These are phyloP conservation scores for Cryptococcus maquisensis DNA, from an alignment of 1,284 basidiomycete species.

Conservation along the genomic window DNA sequence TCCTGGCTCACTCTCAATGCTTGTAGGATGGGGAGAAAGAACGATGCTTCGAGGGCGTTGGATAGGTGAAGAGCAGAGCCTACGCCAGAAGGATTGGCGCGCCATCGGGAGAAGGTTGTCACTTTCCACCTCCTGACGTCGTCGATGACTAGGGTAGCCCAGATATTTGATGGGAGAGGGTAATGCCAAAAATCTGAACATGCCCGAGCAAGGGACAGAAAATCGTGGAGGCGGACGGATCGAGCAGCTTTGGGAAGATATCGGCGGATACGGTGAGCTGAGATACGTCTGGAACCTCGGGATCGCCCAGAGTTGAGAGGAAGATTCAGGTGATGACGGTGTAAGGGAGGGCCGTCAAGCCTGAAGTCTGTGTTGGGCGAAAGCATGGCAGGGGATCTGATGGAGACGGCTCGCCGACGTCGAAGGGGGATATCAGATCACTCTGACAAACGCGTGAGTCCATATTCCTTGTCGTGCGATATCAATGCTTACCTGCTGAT, in stretches of 20 bases:
- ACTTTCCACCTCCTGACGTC: constrained; percentile 7
- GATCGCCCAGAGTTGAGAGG: not conserved
- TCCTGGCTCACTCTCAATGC: not conserved
- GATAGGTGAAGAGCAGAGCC: constrained; percentile 8
- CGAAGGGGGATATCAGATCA: no score
- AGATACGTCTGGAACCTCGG: no score
- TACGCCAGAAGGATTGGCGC: constrained; percentile 19
- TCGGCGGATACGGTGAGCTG: no score
- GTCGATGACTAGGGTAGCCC: constrained; percentile 11
- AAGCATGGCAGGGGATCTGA: not conserved
- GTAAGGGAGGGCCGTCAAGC: not conserved
- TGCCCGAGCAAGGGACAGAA: constrained; percentile 13
- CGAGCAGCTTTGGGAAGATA: not conserved
- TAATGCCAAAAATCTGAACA: constrained; percentile 6
- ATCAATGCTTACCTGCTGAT: constrained; percentile 6
- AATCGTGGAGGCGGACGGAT: constrained; percentile 8
- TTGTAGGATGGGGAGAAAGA: constrained; percentile 11
- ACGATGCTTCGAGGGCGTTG: constrained; percentile 12
- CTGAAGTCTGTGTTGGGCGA: not conserved
- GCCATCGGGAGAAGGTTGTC: constrained; percentile 12
- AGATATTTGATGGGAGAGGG: constrained; percentile 11
- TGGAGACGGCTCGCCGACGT: not conserved
- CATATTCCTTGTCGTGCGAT: not conserved
- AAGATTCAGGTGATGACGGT: not conserved
- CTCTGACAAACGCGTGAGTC: no score